Evolutionary conservation across 441 rosid species (phyloP), one percentile per base, ranked within the genome.

Genomic region (Raphanus hybrid): DNA sequence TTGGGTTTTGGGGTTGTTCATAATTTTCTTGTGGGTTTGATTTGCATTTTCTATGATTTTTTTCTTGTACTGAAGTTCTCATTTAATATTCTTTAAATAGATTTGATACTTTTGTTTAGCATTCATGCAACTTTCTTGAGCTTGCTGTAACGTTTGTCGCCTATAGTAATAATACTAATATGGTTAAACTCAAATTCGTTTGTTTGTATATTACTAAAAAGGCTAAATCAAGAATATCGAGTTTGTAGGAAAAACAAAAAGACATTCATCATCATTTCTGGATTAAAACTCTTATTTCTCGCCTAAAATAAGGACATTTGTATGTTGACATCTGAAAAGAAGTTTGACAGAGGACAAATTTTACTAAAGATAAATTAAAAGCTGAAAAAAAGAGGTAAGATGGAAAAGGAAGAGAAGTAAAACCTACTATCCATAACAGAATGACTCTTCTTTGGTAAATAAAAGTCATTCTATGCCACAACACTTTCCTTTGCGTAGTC

Each of bases 1-100:
- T 43, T 29, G 70, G 81, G 70, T 67, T 62, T 62, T 78, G 60
- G 43, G 73, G 60, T 23, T 45, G 78, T 67, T 73, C 59, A 73
- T 67, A 67, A 29, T 67, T 6, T 61, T 4, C 3, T 67, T 52
- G 15, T 71, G 69, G 71, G 59, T 3, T 77, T 41, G 61, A 16
- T 70, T 54, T 64, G 41, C 64, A 29, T 63, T 57, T 64, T 72
- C 8, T 67, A 67, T 68, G 41, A 37, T 23, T 37, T 37, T 37
- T 68, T 60, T 37, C 41, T 37, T 37, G 41, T 37, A 9, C 10
- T 37, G 41, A 37, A 37, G 67, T 77, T 77, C 39, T 65, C 71
- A 71, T 63, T 41, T 64, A 18, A 64, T 70, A 2, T 27, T 29
- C 35, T 61, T 14, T 37, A 37, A 37, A 4, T 4, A 71, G 68